These are phyloP conservation scores for Zoysia matrella DNA, from an alignment of 202 grass and related monocot species.

Conservation along the genomic window DNA sequence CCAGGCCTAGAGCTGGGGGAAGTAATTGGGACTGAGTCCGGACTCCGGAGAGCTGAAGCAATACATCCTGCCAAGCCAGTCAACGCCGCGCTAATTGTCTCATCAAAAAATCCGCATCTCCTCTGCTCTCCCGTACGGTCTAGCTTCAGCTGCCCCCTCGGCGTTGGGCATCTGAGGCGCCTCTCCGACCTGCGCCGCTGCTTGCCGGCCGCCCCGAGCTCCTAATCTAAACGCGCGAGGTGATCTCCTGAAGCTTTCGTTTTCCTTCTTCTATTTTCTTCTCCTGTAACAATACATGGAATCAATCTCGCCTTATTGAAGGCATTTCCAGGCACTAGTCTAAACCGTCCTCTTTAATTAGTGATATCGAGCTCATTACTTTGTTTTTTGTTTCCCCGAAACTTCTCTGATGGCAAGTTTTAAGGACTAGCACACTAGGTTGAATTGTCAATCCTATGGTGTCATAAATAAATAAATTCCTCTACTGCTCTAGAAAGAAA, in stretches of 20 bases:
- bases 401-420: background rate
- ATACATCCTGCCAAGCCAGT: too few relatives aligned
- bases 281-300: background rate
- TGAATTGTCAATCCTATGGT: background rate
- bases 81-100: too few relatives aligned
- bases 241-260: background rate
- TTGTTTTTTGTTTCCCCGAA: background rate
- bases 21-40: too few relatives aligned
- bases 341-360: too few relatives aligned
- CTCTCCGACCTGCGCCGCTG: background rate
- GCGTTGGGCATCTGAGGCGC: background rate
- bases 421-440: background rate
- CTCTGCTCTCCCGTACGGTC: too few relatives aligned
- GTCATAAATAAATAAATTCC: background rate
- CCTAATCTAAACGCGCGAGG: background rate
- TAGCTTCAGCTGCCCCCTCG: background rate
- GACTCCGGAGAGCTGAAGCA: too few relatives aligned
- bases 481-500: background rate
- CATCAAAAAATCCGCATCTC: too few relatives aligned
- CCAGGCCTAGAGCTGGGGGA: too few relatives aligned
- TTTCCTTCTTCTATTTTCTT: background rate
- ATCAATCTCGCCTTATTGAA: background rate
- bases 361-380: too few relatives aligned
- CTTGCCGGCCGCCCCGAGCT: background rate
- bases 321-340: too few relatives aligned